Evolutionary conservation across 805 yeast genomes (phyloP).

Genomic region (Ogataea methylovora): DNA sequence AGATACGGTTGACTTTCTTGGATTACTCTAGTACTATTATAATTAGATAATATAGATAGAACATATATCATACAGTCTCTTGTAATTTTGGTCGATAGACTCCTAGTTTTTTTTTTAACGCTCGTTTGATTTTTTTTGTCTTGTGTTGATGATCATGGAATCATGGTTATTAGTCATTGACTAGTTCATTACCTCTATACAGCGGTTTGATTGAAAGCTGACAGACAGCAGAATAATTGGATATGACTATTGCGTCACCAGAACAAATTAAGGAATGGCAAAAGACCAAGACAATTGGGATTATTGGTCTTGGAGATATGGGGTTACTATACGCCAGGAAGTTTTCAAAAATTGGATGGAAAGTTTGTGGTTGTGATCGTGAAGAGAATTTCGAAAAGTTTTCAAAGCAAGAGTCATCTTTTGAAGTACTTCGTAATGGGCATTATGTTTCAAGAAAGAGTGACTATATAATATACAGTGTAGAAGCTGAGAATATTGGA

Average conservation of each 20-base stretch:
- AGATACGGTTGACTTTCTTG: not conserved
- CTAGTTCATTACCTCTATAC: too few relatives aligned
- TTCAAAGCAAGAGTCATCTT: constrained; percentile 31
- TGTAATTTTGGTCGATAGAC: too few relatives aligned
- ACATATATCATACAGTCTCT: too few relatives aligned
- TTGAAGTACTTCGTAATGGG: constrained; percentile 68
- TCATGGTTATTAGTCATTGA: too few relatives aligned
- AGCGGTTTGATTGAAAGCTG: too few relatives aligned
- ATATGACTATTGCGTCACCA: constrained; percentile 10
- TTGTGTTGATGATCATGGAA: too few relatives aligned
- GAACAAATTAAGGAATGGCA: constrained; percentile 11
- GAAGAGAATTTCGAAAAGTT: constrained; percentile 53
- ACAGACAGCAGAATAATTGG: too few relatives aligned
- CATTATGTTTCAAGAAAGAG: constrained; percentile 73
- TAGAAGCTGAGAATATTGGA: constrained; percentile 82
- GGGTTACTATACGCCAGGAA: constrained; percentile 79
- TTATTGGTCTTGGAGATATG: constrained; percentile 97
- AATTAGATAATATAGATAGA: too few relatives aligned
- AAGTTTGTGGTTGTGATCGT: constrained; percentile 80
- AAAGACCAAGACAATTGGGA: constrained; percentile 58
- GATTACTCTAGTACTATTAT: not conserved
- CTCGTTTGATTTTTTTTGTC: too few relatives aligned
- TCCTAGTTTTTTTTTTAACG: too few relatives aligned
- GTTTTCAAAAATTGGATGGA: constrained; percentile 81
- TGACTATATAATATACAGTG: constrained; percentile 84